phyloP scores from a whole-genome alignment of 495 filamentous ascomycete species.

The Peziza echinospora region DNA sequence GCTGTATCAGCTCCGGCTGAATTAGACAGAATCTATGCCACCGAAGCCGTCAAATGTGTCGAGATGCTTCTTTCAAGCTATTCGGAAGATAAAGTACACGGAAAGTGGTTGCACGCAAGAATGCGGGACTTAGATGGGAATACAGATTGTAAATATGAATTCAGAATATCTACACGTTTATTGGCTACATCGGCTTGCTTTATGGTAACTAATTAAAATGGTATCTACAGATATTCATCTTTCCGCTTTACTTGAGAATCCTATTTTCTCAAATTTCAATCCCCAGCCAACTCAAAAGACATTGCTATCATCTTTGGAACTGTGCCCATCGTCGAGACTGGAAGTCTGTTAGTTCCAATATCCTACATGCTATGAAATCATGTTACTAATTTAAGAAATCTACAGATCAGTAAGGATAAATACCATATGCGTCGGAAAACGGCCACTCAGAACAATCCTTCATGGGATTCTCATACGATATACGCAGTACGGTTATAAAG shows the following conservation, averaged over 20 bases:
- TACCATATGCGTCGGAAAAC: no score
- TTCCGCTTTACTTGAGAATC: slow-evolving; percentile 20
- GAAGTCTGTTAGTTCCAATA: no score
- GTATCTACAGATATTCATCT: slow-evolving; percentile 24
- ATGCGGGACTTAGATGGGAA: slow-evolving; percentile 18
- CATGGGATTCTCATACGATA: no score
- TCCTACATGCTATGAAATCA: no score
- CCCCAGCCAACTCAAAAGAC: slow-evolving; percentile 18
- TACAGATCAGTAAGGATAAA: no score
- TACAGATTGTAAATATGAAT: slow-evolving; percentile 16
- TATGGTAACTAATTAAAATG: no score
- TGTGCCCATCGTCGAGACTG: slow-evolving; percentile 6
- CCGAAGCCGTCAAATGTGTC: slow-evolving; percentile 17
- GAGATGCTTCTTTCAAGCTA: slow-evolving; percentile 22
- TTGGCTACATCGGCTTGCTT: slow-evolving; percentile 2
- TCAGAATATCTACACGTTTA: not conserved
- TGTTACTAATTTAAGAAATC: no score
- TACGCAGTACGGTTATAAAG: no score
- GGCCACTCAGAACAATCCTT: no score
- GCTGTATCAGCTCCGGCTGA: no score
- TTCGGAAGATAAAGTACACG: slow-evolving; percentile 10
- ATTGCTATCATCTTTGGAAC: slow-evolving; percentile 16
- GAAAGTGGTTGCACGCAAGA: slow-evolving; percentile 18
- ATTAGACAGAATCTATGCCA: no score
- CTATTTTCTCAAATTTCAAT: slow-evolving; percentile 15